phyloP scores from a whole-genome alignment of 257 asterid species.

The Ocimum tenuiflorum region DNA sequence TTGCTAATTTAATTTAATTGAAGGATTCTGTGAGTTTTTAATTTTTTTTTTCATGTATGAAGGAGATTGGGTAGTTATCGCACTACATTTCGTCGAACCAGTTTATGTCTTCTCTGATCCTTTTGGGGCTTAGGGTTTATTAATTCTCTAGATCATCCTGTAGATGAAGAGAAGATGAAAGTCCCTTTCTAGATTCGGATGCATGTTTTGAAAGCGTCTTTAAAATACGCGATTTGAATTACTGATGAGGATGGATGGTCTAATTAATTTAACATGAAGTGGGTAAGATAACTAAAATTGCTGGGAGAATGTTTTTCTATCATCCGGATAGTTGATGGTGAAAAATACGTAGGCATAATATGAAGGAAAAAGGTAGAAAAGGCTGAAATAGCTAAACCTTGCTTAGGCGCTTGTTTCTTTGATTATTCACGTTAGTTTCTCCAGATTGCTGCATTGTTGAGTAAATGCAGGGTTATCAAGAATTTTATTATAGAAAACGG shows the following conservation, averaged over 20 bases:
- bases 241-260: neutral
- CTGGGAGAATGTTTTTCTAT: neutral
- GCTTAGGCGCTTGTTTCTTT: no score
- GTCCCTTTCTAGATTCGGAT: neutral
- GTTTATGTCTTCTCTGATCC: neutral
- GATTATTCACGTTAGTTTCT: no score
- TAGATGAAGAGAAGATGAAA: neutral
- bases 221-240: neutral
- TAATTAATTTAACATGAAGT: neutral
- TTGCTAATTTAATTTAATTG: neutral
- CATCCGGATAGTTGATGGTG: no score
- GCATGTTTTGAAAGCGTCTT: neutral
- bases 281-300: neutral
- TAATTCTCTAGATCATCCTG: neutral
- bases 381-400: no score
- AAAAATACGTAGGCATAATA: no score
- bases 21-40: neutral
- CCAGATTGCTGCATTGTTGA: no score
- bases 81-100: neutral
- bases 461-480: no score
- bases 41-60: neutral
- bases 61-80: neutral
- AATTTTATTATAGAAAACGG: no score
- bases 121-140: constrained; percentile 24
- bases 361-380: no score